Conservation (phyloP, 257 asterid species). For the Sherardia arvensis region DNA sequence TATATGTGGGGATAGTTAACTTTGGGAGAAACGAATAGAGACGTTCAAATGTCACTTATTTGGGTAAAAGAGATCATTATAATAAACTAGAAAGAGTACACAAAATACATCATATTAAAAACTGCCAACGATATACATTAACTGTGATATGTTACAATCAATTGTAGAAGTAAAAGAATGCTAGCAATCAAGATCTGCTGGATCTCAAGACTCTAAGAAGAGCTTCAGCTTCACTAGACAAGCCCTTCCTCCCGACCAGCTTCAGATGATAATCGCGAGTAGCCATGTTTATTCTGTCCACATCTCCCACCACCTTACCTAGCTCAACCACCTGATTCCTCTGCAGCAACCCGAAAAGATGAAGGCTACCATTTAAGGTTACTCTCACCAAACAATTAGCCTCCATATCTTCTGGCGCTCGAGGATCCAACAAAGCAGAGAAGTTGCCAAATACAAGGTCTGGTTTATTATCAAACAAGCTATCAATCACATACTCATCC, state of each 20-base stretch:
- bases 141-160: neutral
- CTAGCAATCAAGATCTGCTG: slow-evolving; percentile 19
- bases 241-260: slow-evolving; percentile 50
- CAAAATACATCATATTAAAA: too few species aligned
- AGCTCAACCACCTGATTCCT: slow-evolving; percentile 59
- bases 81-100: too few species aligned
- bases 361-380: slow-evolving; percentile 29
- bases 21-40: too few species aligned
- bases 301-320: slow-evolving; percentile 49
- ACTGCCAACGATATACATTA: neutral
- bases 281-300: slow-evolving; percentile 47
- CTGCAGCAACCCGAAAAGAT: slow-evolving; percentile 50
- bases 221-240: slow-evolving; percentile 45
- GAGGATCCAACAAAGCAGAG: slow-evolving; percentile 51
- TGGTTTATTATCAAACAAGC: slow-evolving; percentile 53
- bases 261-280: slow-evolving; percentile 37
- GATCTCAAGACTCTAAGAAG: slow-evolving; percentile 44
- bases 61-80: too few species aligned
- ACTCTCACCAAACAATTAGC: slow-evolving; percentile 51
- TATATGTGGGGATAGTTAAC: too few species aligned
- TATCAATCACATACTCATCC: slow-evolving; percentile 26
- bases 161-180: neutral
- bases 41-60: too few species aligned
- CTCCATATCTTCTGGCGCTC: slow-evolving; percentile 39
- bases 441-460: slow-evolving; percentile 65